Base-by-base conservation (phyloP, 768 basidiomycete species). In the Pulveroboletus sp. region DNA sequence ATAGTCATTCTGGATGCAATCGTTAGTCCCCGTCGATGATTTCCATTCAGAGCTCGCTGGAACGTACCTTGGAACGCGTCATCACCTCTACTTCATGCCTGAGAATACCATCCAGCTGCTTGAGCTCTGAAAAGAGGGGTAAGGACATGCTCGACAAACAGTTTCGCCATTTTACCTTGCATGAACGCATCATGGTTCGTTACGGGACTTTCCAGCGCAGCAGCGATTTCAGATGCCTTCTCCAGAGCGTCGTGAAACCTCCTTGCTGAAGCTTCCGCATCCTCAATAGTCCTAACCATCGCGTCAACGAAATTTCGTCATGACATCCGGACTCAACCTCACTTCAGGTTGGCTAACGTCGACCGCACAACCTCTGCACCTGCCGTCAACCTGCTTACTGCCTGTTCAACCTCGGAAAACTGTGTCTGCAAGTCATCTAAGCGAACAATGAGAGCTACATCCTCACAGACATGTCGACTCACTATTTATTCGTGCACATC, bases 401-500 rank as follows among this genome's bases (percentile, higher is more conserved):
- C 70, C 32, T 74, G 63, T 55, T 85, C 82, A 11, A 76, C 72
- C 46, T 81, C 75, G 22, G 68, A 65, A 57, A 84, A 85, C 27
- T 80, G 76, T 2, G 63, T 51, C 27, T 68, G 70, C 29, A 90
- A 65, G 45, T 89, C 82, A 51, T 83, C 86, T 86, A 56, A 12
- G 13, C 14, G 40, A 16, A 16, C 22, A 39, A 45, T 35, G 34
- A 44, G 23, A 29, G 13, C 6, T n/a, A n/a, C 3, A 37, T 17
- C 7, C 19, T 39, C 27, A 17, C 4, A 10, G 2, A 29, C 13
- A 3, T 4, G 16, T 27, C 43, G 20, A 71, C 78, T 34, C 50
- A 86, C 88, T 79, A 71, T 91, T 85, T 22, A 84, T 82, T 41
- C 76, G 75, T 14, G 71, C 61, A 69, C 88, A 90, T 4, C 77